phyloP scores from a whole-genome alignment of 306 rosid genomes.

The Crotalaria pallida region DNA sequence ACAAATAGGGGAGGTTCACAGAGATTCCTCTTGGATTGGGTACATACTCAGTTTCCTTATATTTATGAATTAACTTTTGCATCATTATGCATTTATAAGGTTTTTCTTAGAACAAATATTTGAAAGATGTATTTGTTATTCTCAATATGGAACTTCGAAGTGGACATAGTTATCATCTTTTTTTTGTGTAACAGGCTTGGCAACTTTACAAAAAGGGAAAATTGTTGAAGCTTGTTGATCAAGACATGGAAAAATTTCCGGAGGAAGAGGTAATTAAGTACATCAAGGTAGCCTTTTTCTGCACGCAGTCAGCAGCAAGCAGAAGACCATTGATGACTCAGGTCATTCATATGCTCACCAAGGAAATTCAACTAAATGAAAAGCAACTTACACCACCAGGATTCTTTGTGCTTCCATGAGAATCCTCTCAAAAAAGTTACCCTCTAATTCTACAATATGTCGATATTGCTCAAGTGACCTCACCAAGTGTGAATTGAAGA shows the following conservation, averaged over 20 bases:
- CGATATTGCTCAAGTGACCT: constrained; percentile 50
- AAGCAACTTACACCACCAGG: constrained; percentile 75
- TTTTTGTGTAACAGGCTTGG: constrained; percentile 61
- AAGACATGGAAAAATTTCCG: constrained; percentile 51
- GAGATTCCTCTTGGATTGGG: constrained; percentile 77
- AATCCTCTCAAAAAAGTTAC: constrained; percentile 40
- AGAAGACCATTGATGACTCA: constrained; percentile 79
- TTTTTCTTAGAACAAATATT: too few relatives aligned
- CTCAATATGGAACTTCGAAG: too few relatives aligned
- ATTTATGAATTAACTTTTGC: not conserved
- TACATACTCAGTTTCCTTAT: constrained; percentile 19
- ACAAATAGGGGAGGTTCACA: constrained; percentile 47
- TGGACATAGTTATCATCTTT: not conserved
- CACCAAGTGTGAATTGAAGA: constrained; percentile 14
- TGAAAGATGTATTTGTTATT: too few relatives aligned
- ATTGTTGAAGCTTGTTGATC: constrained; percentile 69
- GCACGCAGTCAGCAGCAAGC: constrained; percentile 72
- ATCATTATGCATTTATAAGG: not conserved
- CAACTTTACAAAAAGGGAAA: constrained; percentile 65
- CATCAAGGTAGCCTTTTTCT: constrained; percentile 89
- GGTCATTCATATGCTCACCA: constrained; percentile 77
- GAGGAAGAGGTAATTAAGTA: constrained; percentile 60
- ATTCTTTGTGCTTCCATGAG: constrained; percentile 40
- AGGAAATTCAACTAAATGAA: constrained; percentile 63
- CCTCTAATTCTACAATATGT: constrained; percentile 12